Evolutionary conservation across 371 early-diverging fungal genomes (phyloP).

Genomic region (Dinochytrium kinnereticum): DNA sequence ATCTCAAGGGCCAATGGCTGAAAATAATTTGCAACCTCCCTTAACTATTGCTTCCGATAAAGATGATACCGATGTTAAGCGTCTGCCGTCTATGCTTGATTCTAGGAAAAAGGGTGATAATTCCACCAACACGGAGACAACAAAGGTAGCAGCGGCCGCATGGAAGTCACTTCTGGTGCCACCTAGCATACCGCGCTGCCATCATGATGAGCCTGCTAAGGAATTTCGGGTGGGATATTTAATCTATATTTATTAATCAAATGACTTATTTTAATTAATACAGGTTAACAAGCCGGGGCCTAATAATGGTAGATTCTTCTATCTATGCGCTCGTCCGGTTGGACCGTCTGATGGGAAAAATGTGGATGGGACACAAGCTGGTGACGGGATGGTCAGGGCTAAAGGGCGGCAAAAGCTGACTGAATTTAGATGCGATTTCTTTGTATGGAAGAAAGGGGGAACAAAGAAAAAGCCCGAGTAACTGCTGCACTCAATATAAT

Average conservation of each 20-base stretch:
- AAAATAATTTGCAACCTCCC: no score
- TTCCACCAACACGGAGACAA: no score
- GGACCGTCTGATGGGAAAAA: slow-evolving; percentile 36
- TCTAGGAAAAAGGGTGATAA: not conserved
- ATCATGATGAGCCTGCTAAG: slow-evolving; percentile 70
- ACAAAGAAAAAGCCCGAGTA: not conserved
- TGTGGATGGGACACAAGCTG: not conserved
- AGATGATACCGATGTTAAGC: not conserved
- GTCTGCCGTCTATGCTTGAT: not conserved
- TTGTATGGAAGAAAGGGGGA: slow-evolving; percentile 58
- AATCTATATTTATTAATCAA: not conserved
- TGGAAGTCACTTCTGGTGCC: slow-evolving; percentile 69
- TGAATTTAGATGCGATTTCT: slow-evolving; percentile 65
- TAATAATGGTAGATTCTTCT: slow-evolving; percentile 76
- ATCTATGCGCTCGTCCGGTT: slow-evolving; percentile 68
- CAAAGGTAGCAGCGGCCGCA: slow-evolving; percentile 46
- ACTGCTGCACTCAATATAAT: not conserved
- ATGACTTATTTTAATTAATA: not conserved
- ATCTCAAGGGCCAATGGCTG: no score
- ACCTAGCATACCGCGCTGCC: slow-evolving; percentile 62
- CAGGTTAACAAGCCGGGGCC: slow-evolving; percentile 70
- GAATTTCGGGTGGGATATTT: slow-evolving; percentile 55
- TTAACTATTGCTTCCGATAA: no score
- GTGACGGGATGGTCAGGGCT: slow-evolving; percentile 5
- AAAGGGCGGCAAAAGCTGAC: slow-evolving; percentile 22